Conservation (phyloP, 1,284 basidiomycete genomes). For the Trichosporon sp. region DNA sequence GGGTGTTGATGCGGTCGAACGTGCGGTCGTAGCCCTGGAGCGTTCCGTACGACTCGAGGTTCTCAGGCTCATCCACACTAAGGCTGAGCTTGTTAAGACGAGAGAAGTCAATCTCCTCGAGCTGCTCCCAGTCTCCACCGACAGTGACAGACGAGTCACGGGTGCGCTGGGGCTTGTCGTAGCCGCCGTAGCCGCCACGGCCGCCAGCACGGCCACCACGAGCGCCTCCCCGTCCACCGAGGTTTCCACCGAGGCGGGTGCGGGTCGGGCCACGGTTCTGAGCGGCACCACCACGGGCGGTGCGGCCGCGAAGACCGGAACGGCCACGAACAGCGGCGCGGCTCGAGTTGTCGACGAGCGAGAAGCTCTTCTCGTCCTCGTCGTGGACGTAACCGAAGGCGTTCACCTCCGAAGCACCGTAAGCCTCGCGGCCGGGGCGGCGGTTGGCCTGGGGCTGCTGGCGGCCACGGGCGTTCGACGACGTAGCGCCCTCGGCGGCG, state of each 20-base stretch:
- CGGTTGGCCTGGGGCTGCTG: slow-evolving; percentile 40
- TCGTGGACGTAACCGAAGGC: slow-evolving; percentile 99
- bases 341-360: slow-evolving; percentile 77
- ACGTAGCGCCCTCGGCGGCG: slow-evolving; percentile 63
- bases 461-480: slow-evolving; percentile 48
- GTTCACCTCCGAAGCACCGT: slow-evolving; percentile 68
- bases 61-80: slow-evolving; percentile 86
- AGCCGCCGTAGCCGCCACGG: slow-evolving; percentile 81
- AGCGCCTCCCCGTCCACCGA: slow-evolving; percentile 46
- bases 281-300: slow-evolving; percentile 17
- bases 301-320: slow-evolving; percentile 29
- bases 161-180: slow-evolving; percentile 90
- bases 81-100: slow-evolving; percentile 88
- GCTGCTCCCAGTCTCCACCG: slow-evolving; percentile 85
- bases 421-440: slow-evolving; percentile 57
- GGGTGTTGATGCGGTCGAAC: slow-evolving; percentile 94
- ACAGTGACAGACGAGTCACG: slow-evolving; percentile 95
- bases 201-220: slow-evolving; percentile 64
- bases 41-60: slow-evolving; percentile 82
- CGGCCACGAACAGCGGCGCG: slow-evolving; percentile 62
- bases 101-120: slow-evolving; percentile 97
- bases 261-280: slow-evolving; percentile 47
- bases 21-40: slow-evolving; percentile 92
- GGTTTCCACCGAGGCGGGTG: slow-evolving; percentile 34
- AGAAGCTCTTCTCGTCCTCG: slow-evolving; percentile 97